These are phyloP conservation scores for Botrytis byssoidea DNA, from an alignment of 2,329 filamentous ascomycete species.

Conservation along the genomic window DNA sequence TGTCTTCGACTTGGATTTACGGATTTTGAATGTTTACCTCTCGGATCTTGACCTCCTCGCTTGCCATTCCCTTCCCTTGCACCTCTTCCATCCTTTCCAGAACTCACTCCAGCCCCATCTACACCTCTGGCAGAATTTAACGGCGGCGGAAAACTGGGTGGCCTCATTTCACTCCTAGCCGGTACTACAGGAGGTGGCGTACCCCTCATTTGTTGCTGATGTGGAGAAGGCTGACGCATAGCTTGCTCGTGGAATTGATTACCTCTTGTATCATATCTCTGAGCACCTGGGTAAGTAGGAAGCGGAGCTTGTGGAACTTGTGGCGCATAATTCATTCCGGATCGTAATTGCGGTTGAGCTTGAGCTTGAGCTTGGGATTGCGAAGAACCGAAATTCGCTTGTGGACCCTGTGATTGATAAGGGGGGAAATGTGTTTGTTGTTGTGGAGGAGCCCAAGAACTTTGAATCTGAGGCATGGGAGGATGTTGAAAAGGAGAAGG, in stretches of 20 bases:
- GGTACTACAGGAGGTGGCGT: not conserved
- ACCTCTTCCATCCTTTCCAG: not conserved
- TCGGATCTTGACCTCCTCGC: not conserved
- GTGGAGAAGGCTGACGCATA: not conserved
- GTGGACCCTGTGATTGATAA: not conserved
- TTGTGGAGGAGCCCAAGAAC: not conserved
- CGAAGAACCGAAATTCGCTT: not conserved
- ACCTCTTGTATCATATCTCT: not conserved
- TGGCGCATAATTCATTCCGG: not conserved
- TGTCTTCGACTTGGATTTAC: not conserved
- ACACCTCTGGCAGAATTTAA: not conserved
- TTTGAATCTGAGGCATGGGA: not conserved
- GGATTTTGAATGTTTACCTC: not conserved
- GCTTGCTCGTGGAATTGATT: not conserved
- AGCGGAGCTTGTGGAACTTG: not conserved
- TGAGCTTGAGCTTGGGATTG: not conserved
- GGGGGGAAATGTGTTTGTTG: not conserved
- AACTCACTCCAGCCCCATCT: not conserved
- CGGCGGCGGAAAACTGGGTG: not conserved
- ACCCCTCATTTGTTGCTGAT: not conserved
- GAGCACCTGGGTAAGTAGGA: not conserved
- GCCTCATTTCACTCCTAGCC: not conserved
- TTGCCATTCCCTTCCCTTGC: not conserved
- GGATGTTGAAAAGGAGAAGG: not conserved
- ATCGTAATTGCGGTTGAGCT: not conserved